Conservation (phyloP, 805 yeast genomes). For the Schwanniomyces vanrijiae region DNA sequence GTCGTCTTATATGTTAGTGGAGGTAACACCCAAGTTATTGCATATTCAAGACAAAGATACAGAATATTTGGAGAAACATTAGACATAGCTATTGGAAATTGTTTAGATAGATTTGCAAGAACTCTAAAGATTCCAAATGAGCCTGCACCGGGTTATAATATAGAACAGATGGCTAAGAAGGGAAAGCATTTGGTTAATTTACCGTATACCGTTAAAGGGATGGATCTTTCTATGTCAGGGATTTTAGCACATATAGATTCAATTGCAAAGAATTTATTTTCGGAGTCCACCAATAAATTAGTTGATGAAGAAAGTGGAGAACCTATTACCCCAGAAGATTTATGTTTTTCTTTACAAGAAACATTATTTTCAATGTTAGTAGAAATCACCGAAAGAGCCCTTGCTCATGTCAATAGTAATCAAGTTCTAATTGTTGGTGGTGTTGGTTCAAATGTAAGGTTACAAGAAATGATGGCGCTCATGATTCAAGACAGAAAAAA, state of each 20-base stretch:
- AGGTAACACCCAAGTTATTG: conserved; percentile 97
- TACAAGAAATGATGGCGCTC: conserved; percentile 94
- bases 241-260: conserved; percentile 82
- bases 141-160: conserved; percentile 97
- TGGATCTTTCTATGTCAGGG: conserved; percentile 98
- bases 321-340: conserved; percentile 73
- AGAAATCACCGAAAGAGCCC: conserved; percentile 95
- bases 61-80: conserved; percentile 99
- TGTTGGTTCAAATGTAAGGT: conserved; percentile 90
- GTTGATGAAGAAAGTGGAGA: conserved; percentile 46
- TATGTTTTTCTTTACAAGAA: conserved; percentile 92
- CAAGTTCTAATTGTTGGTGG: conserved; percentile 97
- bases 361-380: conserved; percentile 93
- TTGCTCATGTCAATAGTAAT: conserved; percentile 91
- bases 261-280: conserved; percentile 71
- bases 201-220: conserved; percentile 97
- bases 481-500: conserved; percentile 85
- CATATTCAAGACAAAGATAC: conserved; percentile 89
- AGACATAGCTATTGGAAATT: conserved; percentile 97
- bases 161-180: conserved; percentile 87
- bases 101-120: conserved; percentile 94
- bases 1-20: conserved; percentile 97
- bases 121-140: conserved; percentile 84
- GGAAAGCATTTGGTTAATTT: conserved; percentile 64
- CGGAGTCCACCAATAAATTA: conserved; percentile 37